These are phyloP conservation scores for Alisma plantagoaquatica DNA, from an alignment of 106 monocot species.

Conservation along the genomic window DNA sequence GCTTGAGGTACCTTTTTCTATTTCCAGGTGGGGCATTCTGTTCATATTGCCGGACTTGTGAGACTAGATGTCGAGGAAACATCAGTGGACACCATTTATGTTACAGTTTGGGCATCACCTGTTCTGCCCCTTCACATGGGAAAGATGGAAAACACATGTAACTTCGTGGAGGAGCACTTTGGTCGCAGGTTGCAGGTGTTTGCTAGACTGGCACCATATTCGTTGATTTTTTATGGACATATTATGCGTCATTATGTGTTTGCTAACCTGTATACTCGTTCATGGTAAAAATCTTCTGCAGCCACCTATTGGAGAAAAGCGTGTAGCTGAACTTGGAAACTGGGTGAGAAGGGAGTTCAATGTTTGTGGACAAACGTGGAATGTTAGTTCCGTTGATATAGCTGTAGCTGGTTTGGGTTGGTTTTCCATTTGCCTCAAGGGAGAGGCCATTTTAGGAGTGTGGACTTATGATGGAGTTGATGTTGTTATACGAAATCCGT, in stretches of 20 bases:
- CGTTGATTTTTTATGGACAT: no score
- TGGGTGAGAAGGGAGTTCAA: conserved; percentile 71
- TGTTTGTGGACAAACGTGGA: conserved; percentile 68
- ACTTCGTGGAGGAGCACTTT: conserved; percentile 69
- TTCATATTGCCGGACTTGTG: conserved; percentile 86
- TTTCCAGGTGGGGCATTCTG: conserved; percentile 57
- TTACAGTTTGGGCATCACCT: conserved; percentile 92
- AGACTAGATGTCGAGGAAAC: conserved; percentile 82
- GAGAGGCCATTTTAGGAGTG: conserved; percentile 57
- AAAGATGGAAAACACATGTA: conserved; percentile 54
- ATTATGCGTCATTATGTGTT: no score
- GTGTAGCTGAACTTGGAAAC: conserved; percentile 68
- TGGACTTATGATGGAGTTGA: conserved; percentile 93
- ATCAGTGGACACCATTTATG: conserved; percentile 47
- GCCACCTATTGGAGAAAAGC: conserved; percentile 75
- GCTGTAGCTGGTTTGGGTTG: conserved; percentile 91
- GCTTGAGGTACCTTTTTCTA: no score
- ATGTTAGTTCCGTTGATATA: conserved; percentile 61
- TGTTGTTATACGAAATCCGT: conserved; percentile 45
- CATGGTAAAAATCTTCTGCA: no score
- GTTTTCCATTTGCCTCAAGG: conserved; percentile 80
- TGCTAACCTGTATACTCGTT: no score
- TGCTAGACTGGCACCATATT: no score
- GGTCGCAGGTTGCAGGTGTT: conserved; percentile 80
- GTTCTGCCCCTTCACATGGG: conserved; percentile 98